These are phyloP conservation scores for Lepidium didymum DNA, from an alignment of 345 rosid genomes.

Conservation along the genomic window DNA sequence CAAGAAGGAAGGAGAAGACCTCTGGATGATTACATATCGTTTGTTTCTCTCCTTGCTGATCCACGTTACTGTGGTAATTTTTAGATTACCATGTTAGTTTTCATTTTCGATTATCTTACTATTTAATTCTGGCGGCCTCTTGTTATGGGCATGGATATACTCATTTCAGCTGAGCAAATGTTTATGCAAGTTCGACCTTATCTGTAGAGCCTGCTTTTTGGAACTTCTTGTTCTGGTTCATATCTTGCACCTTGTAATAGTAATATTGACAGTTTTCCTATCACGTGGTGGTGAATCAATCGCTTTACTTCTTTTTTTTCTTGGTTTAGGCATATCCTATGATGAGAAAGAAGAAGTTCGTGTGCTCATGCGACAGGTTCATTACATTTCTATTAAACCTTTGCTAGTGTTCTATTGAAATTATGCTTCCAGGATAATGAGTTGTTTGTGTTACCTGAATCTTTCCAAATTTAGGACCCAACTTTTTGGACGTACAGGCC, in stretches of 20 bases:
- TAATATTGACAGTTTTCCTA: background rate
- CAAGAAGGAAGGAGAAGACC: conserved; percentile 68
- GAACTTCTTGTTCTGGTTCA: conserved; percentile 22
- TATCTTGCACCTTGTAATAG: conserved; percentile 16
- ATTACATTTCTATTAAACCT: background rate
- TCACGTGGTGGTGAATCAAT: conserved; percentile 3
- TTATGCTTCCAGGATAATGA: background rate
- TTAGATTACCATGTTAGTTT: conserved; percentile 33
- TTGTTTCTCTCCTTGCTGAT: conserved; percentile 94
- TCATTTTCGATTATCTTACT: background rate
- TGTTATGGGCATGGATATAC: conserved; percentile 6
- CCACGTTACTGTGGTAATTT: conserved; percentile 90
- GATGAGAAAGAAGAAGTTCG: conserved; percentile 96
- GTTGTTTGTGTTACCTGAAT: background rate
- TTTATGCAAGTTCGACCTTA: conserved; percentile 11
- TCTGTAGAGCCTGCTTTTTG: conserved; percentile 19
- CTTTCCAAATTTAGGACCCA: conserved; percentile 57
- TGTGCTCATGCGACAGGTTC: conserved; percentile 77
- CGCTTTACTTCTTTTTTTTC: background rate
- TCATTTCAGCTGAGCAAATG: conserved; percentile 18
- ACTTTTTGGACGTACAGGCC: conserved; percentile 83
- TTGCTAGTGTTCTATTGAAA: background rate
- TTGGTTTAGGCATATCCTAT: conserved; percentile 63
- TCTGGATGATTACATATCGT: conserved; percentile 76
- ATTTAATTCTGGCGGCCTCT: conserved; percentile 10